phyloP scores from a whole-genome alignment of 2,329 filamentous ascomycete genomes.

The Dothistroma septosporum region DNA sequence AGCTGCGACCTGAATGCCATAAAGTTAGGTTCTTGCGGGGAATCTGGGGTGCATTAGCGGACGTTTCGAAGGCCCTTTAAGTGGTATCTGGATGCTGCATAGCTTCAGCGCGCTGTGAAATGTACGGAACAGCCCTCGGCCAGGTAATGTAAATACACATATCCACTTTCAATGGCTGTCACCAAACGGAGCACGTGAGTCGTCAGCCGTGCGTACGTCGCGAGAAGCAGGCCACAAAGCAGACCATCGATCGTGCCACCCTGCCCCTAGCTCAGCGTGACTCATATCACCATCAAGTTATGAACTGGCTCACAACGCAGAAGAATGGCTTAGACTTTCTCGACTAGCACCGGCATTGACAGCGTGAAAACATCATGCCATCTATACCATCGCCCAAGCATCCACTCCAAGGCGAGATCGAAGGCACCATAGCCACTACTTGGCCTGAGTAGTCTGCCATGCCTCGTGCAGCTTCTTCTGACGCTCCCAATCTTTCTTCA shows the following conservation, averaged over 20 bases:
- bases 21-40: background rate
- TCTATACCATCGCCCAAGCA: background rate
- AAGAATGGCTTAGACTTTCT: background rate
- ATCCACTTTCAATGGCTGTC: background rate
- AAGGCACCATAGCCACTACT: background rate
- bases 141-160: background rate
- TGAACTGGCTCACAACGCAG: background rate
- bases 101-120: background rate
- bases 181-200: too few relatives aligned
- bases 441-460: constrained; percentile 32
- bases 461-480: constrained; percentile 83
- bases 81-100: background rate
- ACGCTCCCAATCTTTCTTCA: constrained; percentile 83
- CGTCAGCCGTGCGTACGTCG: background rate
- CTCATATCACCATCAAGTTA: background rate
- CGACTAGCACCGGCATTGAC: background rate
- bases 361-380: background rate
- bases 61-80: too few relatives aligned
- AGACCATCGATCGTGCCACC: background rate
- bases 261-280: background rate
- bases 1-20: background rate
- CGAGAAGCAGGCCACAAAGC: background rate
- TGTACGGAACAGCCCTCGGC: background rate
- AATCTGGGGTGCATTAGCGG: background rate
- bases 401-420: background rate